Evolutionary conservation across 78 protist genomes (phyloP).

Genomic region (Polysphondylium violaceum): DNA sequence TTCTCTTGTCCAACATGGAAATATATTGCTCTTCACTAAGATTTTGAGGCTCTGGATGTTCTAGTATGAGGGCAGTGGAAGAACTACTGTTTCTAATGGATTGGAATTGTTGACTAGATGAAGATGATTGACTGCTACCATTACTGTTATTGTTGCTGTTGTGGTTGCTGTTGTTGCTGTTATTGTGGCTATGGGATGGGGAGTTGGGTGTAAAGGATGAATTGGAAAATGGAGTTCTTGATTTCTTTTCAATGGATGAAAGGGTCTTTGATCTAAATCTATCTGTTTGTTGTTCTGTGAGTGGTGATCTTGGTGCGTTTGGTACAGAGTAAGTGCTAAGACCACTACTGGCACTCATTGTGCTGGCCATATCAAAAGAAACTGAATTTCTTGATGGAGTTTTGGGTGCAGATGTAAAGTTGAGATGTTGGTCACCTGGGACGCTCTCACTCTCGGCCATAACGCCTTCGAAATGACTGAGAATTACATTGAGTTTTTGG

Average conservation of each 20-base stretch:
- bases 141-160: neutral
- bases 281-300: neutral
- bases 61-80: neutral
- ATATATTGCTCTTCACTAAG: constrained; percentile 23
- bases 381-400: constrained; percentile 22
- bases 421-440: neutral
- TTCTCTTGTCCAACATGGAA: constrained; percentile 27
- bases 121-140: neutral
- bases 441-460: constrained; percentile 15
- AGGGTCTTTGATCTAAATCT: too few relatives aligned
- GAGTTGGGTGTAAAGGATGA: neutral
- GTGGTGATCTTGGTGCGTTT: neutral
- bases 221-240: too few relatives aligned
- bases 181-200: neutral
- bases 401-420: neutral
- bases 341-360: neutral
- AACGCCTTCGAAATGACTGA: constrained; percentile 16
- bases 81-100: neutral
- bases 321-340: neutral
- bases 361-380: too few relatives aligned
- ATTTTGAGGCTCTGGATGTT: neutral
- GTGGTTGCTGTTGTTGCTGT: neutral
- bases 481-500: constrained; percentile 18
- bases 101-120: neutral
- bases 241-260: too few relatives aligned